Percentiles rank a stretch among this genome's conserved stretches.
Conservation (phyloP, 2,329 filamentous ascomycete species). For the Fusarium poae region DNA sequence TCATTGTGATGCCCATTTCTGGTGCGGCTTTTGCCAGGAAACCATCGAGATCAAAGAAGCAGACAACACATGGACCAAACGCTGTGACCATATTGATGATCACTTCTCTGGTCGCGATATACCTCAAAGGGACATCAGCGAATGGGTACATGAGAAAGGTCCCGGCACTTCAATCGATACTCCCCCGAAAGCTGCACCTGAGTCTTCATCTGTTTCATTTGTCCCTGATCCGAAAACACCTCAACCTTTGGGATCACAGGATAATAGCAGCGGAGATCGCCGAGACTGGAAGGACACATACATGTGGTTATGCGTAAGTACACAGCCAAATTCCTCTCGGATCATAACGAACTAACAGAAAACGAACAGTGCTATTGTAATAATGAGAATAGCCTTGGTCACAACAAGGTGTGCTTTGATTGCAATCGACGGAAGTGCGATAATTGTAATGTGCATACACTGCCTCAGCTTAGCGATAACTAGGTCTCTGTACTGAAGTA, state of each 20-base stretch:
- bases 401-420: slow-evolving; percentile 19
- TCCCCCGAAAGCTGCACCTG: not conserved
- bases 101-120: slow-evolving; percentile 71
- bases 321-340: not conserved
- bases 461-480: slow-evolving; percentile 8
- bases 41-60: slow-evolving; percentile 63
- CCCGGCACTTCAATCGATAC: not conserved
- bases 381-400: slow-evolving; percentile 14
- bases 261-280: slow-evolving; percentile 11
- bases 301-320: slow-evolving; percentile 53
- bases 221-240: slow-evolving; percentile 16
- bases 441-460: slow-evolving; percentile 5
- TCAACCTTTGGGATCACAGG: slow-evolving; percentile 8
- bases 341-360: slow-evolving; percentile 15
- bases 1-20: slow-evolving; percentile 76
- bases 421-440: slow-evolving; percentile 28
- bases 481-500: not conserved
- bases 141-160: slow-evolving; percentile 65
- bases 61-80: slow-evolving; percentile 67
- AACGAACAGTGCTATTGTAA: slow-evolving; percentile 41
- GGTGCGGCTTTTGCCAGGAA: slow-evolving; percentile 85
- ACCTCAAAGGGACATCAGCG: slow-evolving; percentile 60
- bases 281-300: slow-evolving; percentile 31
- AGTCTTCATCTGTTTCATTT: slow-evolving; percentile 13
- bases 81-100: slow-evolving; percentile 79